Base-by-base conservation (phyloP, 164 flowering plant species). In the Sextonia rubra region DNA sequence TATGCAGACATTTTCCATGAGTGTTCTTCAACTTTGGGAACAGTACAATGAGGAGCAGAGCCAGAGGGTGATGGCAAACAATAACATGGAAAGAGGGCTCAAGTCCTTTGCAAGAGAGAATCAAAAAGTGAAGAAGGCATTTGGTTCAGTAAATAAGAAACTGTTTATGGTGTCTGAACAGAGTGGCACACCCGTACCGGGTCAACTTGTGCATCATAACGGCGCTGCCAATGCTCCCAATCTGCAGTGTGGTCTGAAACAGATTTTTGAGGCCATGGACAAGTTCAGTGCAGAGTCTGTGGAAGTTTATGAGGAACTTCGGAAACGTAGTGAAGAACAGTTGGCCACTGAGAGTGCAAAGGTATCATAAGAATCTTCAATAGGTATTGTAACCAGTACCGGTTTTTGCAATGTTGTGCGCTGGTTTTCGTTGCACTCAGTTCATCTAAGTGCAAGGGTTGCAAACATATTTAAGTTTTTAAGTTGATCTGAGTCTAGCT, bases 221-320 rank as follows among this genome's bases (percentile, higher is more conserved):
- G 89, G 81, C 64, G 80, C 87, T 12, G 79, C 83, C 70, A 85
- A 67, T 73, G 52, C 30, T 52, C 69, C 73, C 23, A 86, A 85
- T 73, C 71, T 91, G 14, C 97, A 89, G 72, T 80, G 79, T 0
- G 83, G 90, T 75, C 77, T 96, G 75, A 86, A 82, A 60, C 85
- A 79, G 47, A 82, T 90, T 52, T 92, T 96, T 78, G 94, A 86
- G 75, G 87, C 98, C 64, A 86, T 93, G 95, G 94, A 90, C 77
- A 87, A 76, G 82, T 93, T 88, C 70, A 73, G 87, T 4, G 88
- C 85, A 12, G 80, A 77, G 62, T 89, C 92, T 14, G 56, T 80
- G 75, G 85, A 84, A 77, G 95, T 78, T 47, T 96, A 89, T 71
- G 94, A 90, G 70, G 91, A 85, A 73, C 83, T 96, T 29, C 73